Base-by-base conservation (phyloP, 495 filamentous ascomycete species). In the Penicillium subrubescens region DNA sequence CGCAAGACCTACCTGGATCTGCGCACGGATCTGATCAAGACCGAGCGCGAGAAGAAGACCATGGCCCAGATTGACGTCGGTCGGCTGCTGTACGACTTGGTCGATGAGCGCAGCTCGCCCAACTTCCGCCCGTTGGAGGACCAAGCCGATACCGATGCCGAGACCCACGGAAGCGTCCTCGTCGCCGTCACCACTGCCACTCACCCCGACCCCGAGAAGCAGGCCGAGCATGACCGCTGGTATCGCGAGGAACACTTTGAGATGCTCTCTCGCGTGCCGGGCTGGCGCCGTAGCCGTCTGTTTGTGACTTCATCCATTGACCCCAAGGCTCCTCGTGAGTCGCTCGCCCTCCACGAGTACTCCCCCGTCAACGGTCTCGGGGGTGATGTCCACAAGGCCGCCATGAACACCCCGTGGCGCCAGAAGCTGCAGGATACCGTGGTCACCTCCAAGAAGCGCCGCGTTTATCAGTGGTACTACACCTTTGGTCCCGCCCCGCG, bases 11-110 rank as follows among this genome's bases (percentile, higher is more conserved):
- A 95, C 73, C 85, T 87, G 15, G 78, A 83, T 31, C 80, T 95
- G 53, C 86, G 91, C 57, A 85, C 79, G 11, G 78, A 83, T 35
- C 78, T 81, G 31, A 87, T 91, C 69, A 85, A 91, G 62, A 91
- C 88, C 8, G 80, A 87, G 71, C 84, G 90, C 34, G 92, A 95
- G 71, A 88, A 86, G 62, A 88, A 86, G 53, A 89, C 89, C 31
- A 93, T 93, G 83, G 84, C 83, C 50, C 86, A 91, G 75, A 91
- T 94, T 44, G 84, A 84, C 37, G 88, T 94, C 39, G 83, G 88
- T 67, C 81, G 92, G 27, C 82, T 82, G 58, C 85, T 93, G 71
- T 90, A 86, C 70, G 88, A 92, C 67, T 77, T 90, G 19, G 73
- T 90, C 19, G 72, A 79, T 21, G 80, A 82, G 50, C 77, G 82